Evolutionary conservation across 148 eudicot genomes (phyloP).

Genomic region (Rhododendron ferrugineum): DNA sequence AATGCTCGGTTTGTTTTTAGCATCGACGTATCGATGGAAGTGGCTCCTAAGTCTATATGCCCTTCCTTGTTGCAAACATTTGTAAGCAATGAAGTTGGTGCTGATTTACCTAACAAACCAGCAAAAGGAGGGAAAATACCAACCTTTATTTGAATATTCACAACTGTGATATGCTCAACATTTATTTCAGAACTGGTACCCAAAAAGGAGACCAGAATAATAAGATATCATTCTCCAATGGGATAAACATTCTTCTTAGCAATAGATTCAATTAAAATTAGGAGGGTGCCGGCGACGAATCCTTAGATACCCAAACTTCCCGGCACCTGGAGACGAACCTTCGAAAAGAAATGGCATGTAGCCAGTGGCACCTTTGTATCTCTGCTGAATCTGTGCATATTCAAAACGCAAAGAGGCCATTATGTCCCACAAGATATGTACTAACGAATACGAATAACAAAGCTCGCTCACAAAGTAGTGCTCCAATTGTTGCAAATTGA

Average conservation of each 20-base stretch:
- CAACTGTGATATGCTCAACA: neutral
- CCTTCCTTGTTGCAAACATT: neutral
- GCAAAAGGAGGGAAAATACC: neutral
- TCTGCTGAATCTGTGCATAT: constrained; percentile 63
- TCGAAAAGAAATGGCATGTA: constrained; percentile 74
- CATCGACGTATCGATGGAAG: neutral
- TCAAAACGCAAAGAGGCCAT: neutral
- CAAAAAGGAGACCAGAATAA: neutral
- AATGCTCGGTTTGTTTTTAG: neutral
- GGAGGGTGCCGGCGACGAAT: constrained; percentile 50
- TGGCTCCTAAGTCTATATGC: neutral
- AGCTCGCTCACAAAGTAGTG: neutral
- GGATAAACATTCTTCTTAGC: neutral
- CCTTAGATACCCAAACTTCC: constrained; percentile 79
- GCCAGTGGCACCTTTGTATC: constrained; percentile 80
- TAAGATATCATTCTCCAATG: neutral
- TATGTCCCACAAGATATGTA: constrained; percentile 1
- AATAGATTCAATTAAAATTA: constrained; percentile 7
- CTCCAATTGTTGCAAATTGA: neutral
- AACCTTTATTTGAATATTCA: neutral
- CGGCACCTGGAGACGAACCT: constrained; percentile 98
- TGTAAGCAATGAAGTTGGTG: neutral
- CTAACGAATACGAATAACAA: neutral
- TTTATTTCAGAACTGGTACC: neutral
- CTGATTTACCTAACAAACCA: neutral